Evolutionary conservation across 805 yeast species (phyloP).

Genomic region (Zygosaccharomyces siamensis): DNA sequence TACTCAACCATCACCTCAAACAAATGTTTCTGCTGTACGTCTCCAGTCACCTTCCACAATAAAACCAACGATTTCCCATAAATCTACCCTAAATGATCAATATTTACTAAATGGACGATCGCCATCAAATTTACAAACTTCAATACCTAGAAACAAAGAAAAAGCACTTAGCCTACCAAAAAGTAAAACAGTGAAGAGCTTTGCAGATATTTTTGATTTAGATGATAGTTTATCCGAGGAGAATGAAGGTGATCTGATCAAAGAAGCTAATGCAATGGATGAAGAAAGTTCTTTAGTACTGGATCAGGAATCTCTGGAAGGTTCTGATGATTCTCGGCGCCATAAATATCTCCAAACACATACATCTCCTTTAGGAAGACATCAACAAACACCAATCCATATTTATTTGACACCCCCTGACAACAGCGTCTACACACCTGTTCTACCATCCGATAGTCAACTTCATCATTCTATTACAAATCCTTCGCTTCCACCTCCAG

Average conservation of each 20-base stretch:
- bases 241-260: neutral
- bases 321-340: neutral
- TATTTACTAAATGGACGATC: neutral
- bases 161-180: neutral
- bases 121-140: neutral
- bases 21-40: neutral
- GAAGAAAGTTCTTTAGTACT: neutral
- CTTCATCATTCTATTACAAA: neutral
- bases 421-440: neutral
- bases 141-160: neutral
- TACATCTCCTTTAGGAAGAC: neutral
- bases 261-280: neutral
- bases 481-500: slow-evolving; percentile 22
- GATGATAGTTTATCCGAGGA: slow-evolving; percentile 10
- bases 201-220: slow-evolving; percentile 20
- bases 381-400: slow-evolving; percentile 8
- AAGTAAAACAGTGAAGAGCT: slow-evolving; percentile 8
- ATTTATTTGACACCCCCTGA: slow-evolving; percentile 11
- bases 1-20: neutral
- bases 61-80: neutral
- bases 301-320: neutral
- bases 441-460: slow-evolving; percentile 5
- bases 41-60: neutral
- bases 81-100: neutral
- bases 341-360: neutral